Base-by-base conservation (phyloP, 2,329 filamentous ascomycete species). In the Lasiodiplodia sp. region DNA sequence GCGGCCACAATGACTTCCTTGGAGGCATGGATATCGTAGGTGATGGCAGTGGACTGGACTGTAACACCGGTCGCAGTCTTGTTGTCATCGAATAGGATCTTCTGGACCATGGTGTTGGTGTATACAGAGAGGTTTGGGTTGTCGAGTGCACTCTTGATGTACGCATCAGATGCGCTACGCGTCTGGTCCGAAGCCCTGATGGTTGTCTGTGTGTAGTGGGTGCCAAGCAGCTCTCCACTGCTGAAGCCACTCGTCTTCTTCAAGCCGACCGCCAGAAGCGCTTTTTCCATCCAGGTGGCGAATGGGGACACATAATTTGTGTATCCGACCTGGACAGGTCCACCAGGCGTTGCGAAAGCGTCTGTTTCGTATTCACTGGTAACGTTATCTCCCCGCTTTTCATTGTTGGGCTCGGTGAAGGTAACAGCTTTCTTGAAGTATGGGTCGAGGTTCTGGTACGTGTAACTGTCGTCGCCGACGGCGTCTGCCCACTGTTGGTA, bases 1-100 rank as follows among this genome's bases (percentile, higher is more conserved):
- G 81, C 82, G 0, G 81, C 81, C 0, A 84, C 66, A 28, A 85
- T 81, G 23, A 84, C 79, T 70, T 84, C 82, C 51, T 80, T 79
- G 8, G 72, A 76, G 2, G 80, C 80, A 0, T 57, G 69, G 11
- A 77, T 67, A 12, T 51, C 71, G 14, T 71, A 74, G 2, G 34
- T 18, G 14, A 57, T 2, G 0, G 71, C 71, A 4, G 47, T n/a
- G 2, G 71, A 71, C 8, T 69, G 52, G 6, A 74, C 67, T 5
- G 40, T 37, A 8, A 76, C 75, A 11, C 75, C 74, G 3, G 68
- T 76, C 1, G 75, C 75, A 7, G 37, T 71, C 67, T 75, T 73
- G 25, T 69, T 60, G 2, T 23, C 56, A 49, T 78, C 66, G 69
- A 82, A 81, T 4, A 81, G 37, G 37, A 82, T 76, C 65, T 75